Conservation (phyloP, 2,329 filamentous ascomycete species). For the Xenosphaeropsis pyriputrescens region DNA sequence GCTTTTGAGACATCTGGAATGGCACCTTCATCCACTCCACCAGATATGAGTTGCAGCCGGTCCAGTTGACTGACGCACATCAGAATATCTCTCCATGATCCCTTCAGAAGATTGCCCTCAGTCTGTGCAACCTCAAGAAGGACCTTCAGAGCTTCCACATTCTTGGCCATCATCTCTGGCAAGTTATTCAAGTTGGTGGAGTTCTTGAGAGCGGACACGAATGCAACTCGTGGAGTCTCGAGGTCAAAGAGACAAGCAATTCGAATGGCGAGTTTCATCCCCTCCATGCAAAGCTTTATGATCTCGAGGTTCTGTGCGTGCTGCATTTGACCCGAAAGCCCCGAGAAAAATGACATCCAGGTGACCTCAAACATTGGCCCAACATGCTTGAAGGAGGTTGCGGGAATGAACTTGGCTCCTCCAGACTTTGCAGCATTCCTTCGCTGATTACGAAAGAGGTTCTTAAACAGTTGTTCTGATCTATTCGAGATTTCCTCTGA, state of each 20-base stretch:
- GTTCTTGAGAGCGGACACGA: conserved; percentile 83
- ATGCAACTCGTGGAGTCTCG: conserved; percentile 85
- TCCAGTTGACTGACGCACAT: conserved; percentile 95
- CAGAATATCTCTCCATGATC: conserved; percentile 90
- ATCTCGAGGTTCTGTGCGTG: conserved; percentile 87
- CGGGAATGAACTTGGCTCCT: conserved; percentile 66
- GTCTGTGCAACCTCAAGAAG: conserved; percentile 84
- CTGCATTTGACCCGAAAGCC: conserved; percentile 83
- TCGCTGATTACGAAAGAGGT: conserved; percentile 77
- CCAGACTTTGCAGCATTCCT: conserved; percentile 57
- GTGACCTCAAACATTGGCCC: conserved; percentile 98
- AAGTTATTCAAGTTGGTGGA: conserved; percentile 94
- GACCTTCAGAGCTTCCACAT: conserved; percentile 85
- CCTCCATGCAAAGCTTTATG: conserved; percentile 85
- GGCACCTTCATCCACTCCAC: conserved; percentile 82
- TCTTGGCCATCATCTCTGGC: conserved; percentile 89
- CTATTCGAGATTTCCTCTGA: conserved; percentile 76
- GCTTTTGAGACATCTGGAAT: conserved; percentile 86
- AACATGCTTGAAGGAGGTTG: conserved; percentile 86
- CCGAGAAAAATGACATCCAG: conserved; percentile 98
- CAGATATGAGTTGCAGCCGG: conserved; percentile 84
- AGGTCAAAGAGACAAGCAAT: conserved; percentile 91
- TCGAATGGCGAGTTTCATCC: conserved; percentile 83
- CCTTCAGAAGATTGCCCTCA: conserved; percentile 77
- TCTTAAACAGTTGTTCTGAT: conserved; percentile 80